Base-by-base conservation (phyloP, 2,329 filamentous ascomycete species). In the Aspergillus chevalieri region DNA sequence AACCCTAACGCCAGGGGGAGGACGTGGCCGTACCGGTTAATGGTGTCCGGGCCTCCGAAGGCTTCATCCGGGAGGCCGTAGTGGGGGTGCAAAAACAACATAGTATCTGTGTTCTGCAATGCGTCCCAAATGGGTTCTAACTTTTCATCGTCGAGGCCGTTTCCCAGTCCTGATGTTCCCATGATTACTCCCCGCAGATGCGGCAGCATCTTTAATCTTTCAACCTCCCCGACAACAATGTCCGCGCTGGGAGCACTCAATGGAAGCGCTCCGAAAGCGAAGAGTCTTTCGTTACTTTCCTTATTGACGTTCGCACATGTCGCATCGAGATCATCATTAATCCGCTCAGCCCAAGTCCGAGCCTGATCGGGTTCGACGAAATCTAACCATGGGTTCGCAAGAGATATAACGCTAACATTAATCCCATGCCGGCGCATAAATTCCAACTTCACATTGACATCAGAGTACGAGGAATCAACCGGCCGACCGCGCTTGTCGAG, bases 381-480 rank as follows among this genome's bases (percentile, higher is more conserved):
- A 69, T 96, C 91, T 2, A 96, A 79, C 91, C 91, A 96, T 0
- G 91, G 91, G 64, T 96, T 96, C 12, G 91, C 91, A 19, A 95
- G 82, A 0, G 88, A 93, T 54, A 96, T 83, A 46, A 95, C 87
- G 1, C 87, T 93, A 55, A 86, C 83, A 67, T 86, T 80, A 65
- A 96, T 95, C 47, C 74, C 74, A 71, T 96, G 91, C 14, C 78
- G 80, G 66, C 89, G 79, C 91, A 96, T 96, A 72, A 96, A 95
- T 44, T 82, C 78, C 12, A 95, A 77, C 64, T 95, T 96, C 59
- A 88, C 78, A 14, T 76, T 72, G 50, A 95, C 84, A 42, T 89
- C 87, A 54, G 85, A 88, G 75, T 92, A 96, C 61, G 91, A 87
- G 1, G 82, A 76, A 19, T 89, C 92, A 41, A 96, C 82, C 3